Evolutionary conservation across 1,139 yeast species (phyloP).

Genomic region (Pichia sp.): DNA sequence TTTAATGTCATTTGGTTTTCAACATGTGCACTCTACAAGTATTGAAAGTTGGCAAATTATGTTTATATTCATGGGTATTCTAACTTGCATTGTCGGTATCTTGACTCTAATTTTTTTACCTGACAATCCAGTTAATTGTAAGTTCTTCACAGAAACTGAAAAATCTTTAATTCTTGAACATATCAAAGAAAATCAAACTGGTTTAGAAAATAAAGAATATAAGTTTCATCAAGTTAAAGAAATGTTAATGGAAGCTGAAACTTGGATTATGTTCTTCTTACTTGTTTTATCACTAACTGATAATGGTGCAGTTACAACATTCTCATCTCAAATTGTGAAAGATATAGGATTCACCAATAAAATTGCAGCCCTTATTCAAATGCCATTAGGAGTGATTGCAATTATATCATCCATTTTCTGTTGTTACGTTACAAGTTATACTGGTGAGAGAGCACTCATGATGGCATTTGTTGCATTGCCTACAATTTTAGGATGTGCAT

Average conservation of each 20-base stretch:
- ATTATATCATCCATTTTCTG: constrained; percentile 14
- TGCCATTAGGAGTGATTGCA: constrained; percentile 35
- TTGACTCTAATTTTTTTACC: constrained; percentile 8
- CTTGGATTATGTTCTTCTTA: constrained; percentile 25
- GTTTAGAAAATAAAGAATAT: constrained; percentile 34
- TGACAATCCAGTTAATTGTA: constrained; percentile 16
- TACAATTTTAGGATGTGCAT: constrained; percentile 15
- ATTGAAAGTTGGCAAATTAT: constrained; percentile 22
- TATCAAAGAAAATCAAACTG: constrained; percentile 33
- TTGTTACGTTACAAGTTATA: constrained; percentile 16
- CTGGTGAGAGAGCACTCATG: constrained; percentile 12
- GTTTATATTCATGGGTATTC: constrained; percentile 21
- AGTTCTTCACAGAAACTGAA: constrained; percentile 28
- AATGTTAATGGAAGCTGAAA: constrained; percentile 15
- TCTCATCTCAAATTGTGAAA: constrained; percentile 41
- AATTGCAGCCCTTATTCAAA: constrained; percentile 36
- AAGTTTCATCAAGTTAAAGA: constrained; percentile 16
- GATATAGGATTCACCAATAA: constrained; percentile 38
- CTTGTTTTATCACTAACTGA: constrained; percentile 35
- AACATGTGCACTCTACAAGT: constrained; percentile 29
- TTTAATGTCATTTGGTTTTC: constrained; percentile 37
- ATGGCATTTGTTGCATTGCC: constrained; percentile 11
- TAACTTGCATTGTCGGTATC: constrained; percentile 20
- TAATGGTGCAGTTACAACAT: constrained; percentile 40
- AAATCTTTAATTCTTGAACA: constrained; percentile 23